Conservation (phyloP, 768 basidiomycete genomes). For the Serendipita sp. region DNA sequence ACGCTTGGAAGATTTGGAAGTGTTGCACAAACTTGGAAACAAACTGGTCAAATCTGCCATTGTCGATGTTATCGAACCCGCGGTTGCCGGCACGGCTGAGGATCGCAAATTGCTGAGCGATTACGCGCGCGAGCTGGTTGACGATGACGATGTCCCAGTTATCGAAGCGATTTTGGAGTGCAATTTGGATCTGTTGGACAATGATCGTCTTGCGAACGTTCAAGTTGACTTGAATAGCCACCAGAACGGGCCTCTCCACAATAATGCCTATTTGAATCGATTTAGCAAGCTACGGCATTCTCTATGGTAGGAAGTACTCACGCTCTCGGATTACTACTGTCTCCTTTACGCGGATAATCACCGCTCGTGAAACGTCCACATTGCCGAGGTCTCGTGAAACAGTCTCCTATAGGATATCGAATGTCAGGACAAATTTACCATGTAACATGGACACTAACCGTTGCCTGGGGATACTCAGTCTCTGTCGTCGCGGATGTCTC, state of each 20-base stretch:
- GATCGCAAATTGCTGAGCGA: conserved; percentile 1
- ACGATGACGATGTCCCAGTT: conserved; percentile 1
- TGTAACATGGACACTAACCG: neutral
- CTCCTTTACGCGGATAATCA: neutral
- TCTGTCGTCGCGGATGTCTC: neutral
- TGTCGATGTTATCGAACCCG: conserved; percentile 1
- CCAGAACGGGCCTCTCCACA: neutral
- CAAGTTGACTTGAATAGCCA: neutral
- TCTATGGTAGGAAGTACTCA: neutral
- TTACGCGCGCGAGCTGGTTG: neutral
- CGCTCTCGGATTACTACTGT: neutral
- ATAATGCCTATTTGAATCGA: neutral
- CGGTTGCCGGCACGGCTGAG: neutral
- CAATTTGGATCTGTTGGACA: neutral
- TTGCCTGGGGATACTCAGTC: conserved; percentile 1
- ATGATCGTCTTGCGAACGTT: neutral
- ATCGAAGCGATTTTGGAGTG: neutral
- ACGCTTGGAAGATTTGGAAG: conserved; percentile 3
- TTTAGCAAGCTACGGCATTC: too few species aligned
- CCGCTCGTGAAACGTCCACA: neutral
- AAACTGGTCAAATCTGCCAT: neutral
- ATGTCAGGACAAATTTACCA: neutral
- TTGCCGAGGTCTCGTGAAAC: neutral
- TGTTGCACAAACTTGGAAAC: neutral
- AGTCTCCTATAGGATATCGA: neutral